Percentiles rank a stretch among this genome's conserved stretches.
Evolutionary conservation across 1,284 basidiomycete genomes (phyloP).

Genomic region (Cutaneotrichosporon dermatis): DNA sequence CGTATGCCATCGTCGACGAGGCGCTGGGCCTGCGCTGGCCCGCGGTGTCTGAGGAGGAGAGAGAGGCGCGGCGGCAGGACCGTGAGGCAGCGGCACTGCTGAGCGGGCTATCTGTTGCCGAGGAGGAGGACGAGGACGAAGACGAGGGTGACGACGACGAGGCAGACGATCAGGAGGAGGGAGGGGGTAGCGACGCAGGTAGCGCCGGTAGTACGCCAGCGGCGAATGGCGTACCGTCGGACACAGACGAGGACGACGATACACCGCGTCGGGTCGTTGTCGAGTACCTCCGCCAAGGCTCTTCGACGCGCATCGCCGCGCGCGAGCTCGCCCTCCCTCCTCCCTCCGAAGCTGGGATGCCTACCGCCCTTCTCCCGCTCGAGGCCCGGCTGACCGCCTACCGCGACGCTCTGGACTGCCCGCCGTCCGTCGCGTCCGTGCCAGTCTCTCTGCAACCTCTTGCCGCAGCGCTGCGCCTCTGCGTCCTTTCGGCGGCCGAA

Average conservation of each 20-base stretch:
- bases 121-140: too few relatives aligned
- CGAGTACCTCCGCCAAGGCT: constrained; percentile 70
- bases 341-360: not conserved
- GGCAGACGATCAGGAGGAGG: not conserved
- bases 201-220: too few relatives aligned
- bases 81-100: constrained; percentile 18
- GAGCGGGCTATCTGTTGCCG: constrained; percentile 5
- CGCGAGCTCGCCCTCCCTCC: constrained; percentile 34
- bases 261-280: constrained; percentile 52
- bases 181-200: not conserved
- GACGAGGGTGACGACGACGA: too few relatives aligned
- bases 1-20: constrained; percentile 45
- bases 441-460: constrained; percentile 33
- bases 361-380: constrained; percentile 52
- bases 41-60: constrained; percentile 37
- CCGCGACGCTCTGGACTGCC: constrained; percentile 58
- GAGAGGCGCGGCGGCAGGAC: constrained; percentile 19
- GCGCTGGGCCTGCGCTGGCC: constrained; percentile 33
- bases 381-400: constrained; percentile 59
- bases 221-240: too few relatives aligned
- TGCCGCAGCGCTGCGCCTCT: constrained; percentile 45
- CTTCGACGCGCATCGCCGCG: constrained; percentile 59
- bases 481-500: constrained; percentile 24
- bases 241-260: constrained; percentile 8
- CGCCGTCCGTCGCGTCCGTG: constrained; percentile 50